Evolutionary conservation across 2,329 filamentous ascomycete species (phyloP).

Genomic region (Chaetomiaceae sp.): DNA sequence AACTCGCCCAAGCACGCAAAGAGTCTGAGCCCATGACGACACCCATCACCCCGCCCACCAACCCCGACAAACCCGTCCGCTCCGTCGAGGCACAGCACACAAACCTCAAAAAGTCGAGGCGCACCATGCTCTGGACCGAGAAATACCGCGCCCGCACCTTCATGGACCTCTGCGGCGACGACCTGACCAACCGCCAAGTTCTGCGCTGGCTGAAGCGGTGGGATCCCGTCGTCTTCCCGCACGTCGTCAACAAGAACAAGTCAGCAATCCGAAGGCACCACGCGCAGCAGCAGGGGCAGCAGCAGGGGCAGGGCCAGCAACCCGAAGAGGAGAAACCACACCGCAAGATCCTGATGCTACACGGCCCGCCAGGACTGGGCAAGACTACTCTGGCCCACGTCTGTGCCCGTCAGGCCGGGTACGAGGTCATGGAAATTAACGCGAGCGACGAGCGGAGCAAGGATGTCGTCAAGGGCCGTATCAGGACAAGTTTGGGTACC

Average conservation of each 20-base stretch:
- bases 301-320: constrained; percentile 29
- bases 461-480: constrained; percentile 85
- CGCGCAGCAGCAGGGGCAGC: constrained; percentile 29
- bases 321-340: constrained; percentile 70
- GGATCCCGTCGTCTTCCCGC: constrained; percentile 90
- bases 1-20: constrained; percentile 42
- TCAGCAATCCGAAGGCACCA: constrained; percentile 38
- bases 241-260: constrained; percentile 56
- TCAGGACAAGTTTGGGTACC: constrained; percentile 86
- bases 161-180: constrained; percentile 89
- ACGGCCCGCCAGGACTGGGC: constrained; percentile 86
- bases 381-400: constrained; percentile 97
- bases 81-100: constrained; percentile 39
- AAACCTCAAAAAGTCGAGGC: constrained; percentile 39
- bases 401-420: constrained; percentile 89
- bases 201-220: constrained; percentile 91
- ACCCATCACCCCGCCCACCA: constrained; percentile 21
- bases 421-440: constrained; percentile 96
- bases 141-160: constrained; percentile 93
- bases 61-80: constrained; percentile 35
- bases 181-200: constrained; percentile 85
- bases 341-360: constrained; percentile 82
- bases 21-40: constrained; percentile 28
- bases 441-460: constrained; percentile 91
- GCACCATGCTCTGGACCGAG: constrained; percentile 81